Base-by-base conservation (phyloP, 768 basidiomycete genomes). In the Lactarius hatsudake region DNA sequence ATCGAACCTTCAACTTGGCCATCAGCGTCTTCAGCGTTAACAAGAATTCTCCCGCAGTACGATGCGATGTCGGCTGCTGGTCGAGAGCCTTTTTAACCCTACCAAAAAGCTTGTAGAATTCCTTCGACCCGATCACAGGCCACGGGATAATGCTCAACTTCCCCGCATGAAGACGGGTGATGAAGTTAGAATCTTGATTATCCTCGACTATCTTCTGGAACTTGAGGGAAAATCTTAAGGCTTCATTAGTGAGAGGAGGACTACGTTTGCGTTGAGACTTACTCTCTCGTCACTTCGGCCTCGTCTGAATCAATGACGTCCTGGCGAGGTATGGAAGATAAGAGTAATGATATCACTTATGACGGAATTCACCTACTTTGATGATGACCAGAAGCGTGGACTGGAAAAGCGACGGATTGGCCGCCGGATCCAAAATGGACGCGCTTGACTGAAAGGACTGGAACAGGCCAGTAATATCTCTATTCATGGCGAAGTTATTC, bases 291-390 rank as follows among this genome's bases (percentile, higher is more conserved):
- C 30, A 88, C 85, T 61, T 88, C 86, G 1, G 71, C 75, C 72
- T 81, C 83, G 74, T 88, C 87, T 0, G 84, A 82, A 63, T 87
- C 87, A 1, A 87, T 81, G 23, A 88, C 86, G 55, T 88, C 87
- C 86, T 88, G 59, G 8, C 7, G 38, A 51, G 10, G n/a, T 10
- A 17, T 23, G 59, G 18, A 26, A 26, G 56, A 8, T 13, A 28
- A 34, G n/a, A 55, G 26, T 42, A 2, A 2, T n/a, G 28, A 3
- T 2, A 4, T n/a, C n/a, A 26, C 30, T 5, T 13, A 23, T 18
- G 12, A 17, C 12, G 12, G 17, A 30, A 5, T 15, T 26, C 18
- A 32, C 66, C 23, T 23, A 82, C 86, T 79, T 88, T 88, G 74
- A 88, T 87, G 55, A 88, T 86, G 65, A 88, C 86, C 10, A 81